Evolutionary conservation across 176 grass and related monocot genomes (phyloP).

Genomic region (Otatea glauca): DNA sequence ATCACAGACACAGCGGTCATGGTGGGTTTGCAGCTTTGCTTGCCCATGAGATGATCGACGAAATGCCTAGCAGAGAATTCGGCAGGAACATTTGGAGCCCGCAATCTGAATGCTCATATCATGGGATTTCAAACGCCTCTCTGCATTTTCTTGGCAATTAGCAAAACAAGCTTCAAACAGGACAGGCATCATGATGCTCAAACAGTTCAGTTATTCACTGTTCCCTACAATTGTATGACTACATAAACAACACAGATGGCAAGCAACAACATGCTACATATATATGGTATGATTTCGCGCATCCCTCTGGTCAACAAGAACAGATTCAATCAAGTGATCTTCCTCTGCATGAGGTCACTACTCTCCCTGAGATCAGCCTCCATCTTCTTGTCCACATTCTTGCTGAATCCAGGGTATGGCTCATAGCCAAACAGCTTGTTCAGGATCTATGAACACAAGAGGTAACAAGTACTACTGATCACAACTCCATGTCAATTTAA

Average conservation of each 20-base stretch:
- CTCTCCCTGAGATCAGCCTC: neutral
- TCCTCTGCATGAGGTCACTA: neutral
- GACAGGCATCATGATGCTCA: too few species aligned
- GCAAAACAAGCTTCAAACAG: neutral
- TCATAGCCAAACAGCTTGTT: conserved; percentile 77
- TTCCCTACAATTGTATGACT: too few species aligned
- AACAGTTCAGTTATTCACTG: too few species aligned
- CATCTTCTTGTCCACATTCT: conserved; percentile 54
- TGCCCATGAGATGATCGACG: neutral
- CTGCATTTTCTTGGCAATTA: neutral
- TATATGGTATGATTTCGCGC: neutral
- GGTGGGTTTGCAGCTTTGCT: neutral
- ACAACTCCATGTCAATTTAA: neutral
- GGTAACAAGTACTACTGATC: neutral
- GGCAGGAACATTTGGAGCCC: neutral
- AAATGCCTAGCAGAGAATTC: neutral
- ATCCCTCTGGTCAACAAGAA: neutral
- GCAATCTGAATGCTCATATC: neutral
- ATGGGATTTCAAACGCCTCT: neutral
- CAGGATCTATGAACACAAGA: conserved; percentile 57
- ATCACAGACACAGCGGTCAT: neutral
- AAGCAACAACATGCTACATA: neutral
- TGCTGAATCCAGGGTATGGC: conserved; percentile 85
- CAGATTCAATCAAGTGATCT: neutral
- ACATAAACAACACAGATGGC: neutral